Evolutionary conservation across 768 basidiomycete genomes (phyloP).

Genomic region (Xerocomus spinulosus): DNA sequence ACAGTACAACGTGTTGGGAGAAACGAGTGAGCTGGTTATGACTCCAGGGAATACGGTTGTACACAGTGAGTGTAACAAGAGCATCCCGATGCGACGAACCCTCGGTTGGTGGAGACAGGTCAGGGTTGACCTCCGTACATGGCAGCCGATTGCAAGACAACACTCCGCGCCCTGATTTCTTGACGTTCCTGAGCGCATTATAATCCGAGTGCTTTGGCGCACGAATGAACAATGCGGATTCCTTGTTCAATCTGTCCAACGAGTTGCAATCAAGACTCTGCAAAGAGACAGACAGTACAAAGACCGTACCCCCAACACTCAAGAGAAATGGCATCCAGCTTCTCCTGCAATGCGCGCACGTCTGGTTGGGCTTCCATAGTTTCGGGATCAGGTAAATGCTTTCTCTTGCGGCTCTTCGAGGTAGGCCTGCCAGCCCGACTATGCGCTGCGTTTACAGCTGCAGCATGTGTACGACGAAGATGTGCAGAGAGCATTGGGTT

Average conservation of each 20-base stretch:
- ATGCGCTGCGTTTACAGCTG: conserved; percentile 36
- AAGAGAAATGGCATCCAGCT: conserved; percentile 49
- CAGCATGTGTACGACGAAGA: conserved; percentile 50
- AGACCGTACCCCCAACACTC: conserved; percentile 57
- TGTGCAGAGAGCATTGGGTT: conserved; percentile 56
- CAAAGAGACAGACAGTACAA: not conserved
- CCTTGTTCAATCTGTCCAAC: conserved; percentile 41
- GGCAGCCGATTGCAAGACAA: not conserved
- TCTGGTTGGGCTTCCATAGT: conserved; percentile 38
- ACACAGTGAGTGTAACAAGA: conserved; percentile 55
- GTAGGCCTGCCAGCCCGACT: conserved; percentile 31
- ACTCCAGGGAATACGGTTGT: conserved; percentile 59
- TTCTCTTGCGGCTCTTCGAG: conserved; percentile 32
- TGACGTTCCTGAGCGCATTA: conserved; percentile 44
- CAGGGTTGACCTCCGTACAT: not conserved
- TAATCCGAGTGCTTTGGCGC: conserved; percentile 61
- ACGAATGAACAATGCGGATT: conserved; percentile 59
- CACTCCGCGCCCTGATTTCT: conserved; percentile 34
- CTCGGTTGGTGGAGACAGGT: not conserved
- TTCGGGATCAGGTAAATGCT: conserved; percentile 25
- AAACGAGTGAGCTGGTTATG: conserved; percentile 53
- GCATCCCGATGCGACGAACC: conserved; percentile 32
- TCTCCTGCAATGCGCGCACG: conserved; percentile 44
- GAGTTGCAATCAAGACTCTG: conserved; percentile 1
- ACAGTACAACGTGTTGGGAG: conserved; percentile 65